Conservation (phyloP, 805 yeast species). For the Wickerhamiella azyma region DNA sequence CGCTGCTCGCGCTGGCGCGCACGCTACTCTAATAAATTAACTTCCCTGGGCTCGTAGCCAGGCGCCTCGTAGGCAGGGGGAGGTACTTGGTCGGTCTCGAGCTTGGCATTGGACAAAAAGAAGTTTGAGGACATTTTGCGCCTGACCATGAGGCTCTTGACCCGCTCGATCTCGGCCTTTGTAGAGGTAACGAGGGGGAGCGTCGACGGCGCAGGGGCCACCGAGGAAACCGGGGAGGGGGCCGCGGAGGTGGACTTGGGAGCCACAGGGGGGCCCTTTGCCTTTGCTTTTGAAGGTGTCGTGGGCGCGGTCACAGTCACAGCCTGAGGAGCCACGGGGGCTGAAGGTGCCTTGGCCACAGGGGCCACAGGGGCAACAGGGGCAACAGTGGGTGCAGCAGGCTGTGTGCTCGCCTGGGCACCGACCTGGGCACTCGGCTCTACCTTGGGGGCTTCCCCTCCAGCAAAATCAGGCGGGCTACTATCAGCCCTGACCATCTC, state of each 20-base stretch:
- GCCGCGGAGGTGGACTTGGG: not conserved
- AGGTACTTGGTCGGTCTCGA: not conserved
- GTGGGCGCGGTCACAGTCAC: too few species aligned
- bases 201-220: not conserved
- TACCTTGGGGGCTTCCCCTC: too few species aligned
- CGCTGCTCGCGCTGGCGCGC: too few species aligned
- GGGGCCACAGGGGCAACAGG: too few species aligned
- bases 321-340: too few species aligned
- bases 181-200: slow-evolving; percentile 1
- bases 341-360: too few species aligned
- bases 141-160: slow-evolving; percentile 1
- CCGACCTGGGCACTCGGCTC: not conserved
- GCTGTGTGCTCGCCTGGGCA: not conserved
- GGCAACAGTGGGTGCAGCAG: not conserved
- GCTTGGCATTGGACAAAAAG: slow-evolving; percentile 3
- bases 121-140: not conserved
- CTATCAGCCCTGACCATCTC: not conserved
- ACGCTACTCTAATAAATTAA: not conserved
- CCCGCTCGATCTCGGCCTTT: slow-evolving; percentile 6
- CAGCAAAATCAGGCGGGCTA: not conserved
- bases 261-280: too few species aligned
- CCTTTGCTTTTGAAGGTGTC: too few species aligned
- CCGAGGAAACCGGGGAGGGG: not conserved
- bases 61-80: not conserved
- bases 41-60: not conserved